Base-by-base conservation (phyloP, 192 early-diverging fungal genomes). In the Coemansia sp. region DNA sequence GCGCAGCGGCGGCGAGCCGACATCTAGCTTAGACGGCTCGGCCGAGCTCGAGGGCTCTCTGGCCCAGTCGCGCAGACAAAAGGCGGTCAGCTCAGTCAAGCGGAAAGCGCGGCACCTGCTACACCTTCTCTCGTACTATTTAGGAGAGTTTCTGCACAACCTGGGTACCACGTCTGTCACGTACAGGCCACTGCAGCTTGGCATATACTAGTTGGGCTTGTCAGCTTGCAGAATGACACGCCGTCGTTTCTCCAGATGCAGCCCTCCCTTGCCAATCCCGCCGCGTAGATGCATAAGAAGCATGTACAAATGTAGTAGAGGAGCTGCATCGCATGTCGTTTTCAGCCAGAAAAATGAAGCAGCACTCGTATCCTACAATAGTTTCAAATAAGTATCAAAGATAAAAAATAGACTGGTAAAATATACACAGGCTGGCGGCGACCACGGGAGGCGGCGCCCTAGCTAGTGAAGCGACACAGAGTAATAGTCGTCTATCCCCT, bases 101-200 rank as follows among this genome's bases (percentile, higher is more conserved):
- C n/a, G 38, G 38, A 68, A 53, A 45, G 26, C 42, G 1, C 43
- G 25, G 17, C 60, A 50, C 2, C 43, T 68, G n/a, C 27, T 55
- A 8, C 25, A 40, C 8, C 41, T 75, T 21, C 35, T 75, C 17
- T 30, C 60, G 0, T 64, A 75, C 54, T 66, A 75, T 33, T 5
- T 60, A 1, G 38, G 36, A 7, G 21, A 21, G 6, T 37, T 62
- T 19, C 17, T 55, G 36, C 40, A 60, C 10, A 39, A 68, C 6
- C 60, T 60, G 38, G 38, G 29, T 6, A 22, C 72, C 17, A 37
- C 53, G 1, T 26, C 32, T 6, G 51, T 58, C 6, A 25, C 45
- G 2, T 63, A 68, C 33, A 45, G 72, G 2, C 53, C 72, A 3
- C 25, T 63, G 26, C 61, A 68, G 42, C 48, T 64, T 27, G 31